These are phyloP conservation scores for Stachybotrys chlorohalonatus DNA, from an alignment of 2,329 filamentous ascomycete species.

Conservation along the genomic window DNA sequence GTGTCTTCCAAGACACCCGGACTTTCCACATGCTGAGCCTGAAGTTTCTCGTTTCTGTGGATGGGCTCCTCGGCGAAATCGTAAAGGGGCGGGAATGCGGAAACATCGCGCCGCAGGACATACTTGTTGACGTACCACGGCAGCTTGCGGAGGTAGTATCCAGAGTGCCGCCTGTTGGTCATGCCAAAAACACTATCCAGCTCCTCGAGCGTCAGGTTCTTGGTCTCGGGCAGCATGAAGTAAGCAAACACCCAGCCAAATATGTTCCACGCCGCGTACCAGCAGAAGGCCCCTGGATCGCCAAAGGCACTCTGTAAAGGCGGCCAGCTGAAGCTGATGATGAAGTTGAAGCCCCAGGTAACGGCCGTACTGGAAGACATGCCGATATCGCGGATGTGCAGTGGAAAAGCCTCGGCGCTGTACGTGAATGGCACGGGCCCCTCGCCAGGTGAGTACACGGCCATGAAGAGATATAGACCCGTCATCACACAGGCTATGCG, in stretches of 20 bases:
- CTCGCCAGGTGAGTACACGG: constrained; percentile 38
- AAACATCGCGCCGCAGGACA: constrained; percentile 15
- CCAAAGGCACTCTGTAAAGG: constrained; percentile 11
- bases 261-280: constrained; percentile 27
- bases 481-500: constrained; percentile 24
- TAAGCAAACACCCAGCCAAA: constrained; percentile 22
- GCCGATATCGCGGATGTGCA: constrained; percentile 45
- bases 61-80: constrained; percentile 11
- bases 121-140: constrained; percentile 23
- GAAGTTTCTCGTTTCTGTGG: not conserved
- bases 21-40: not conserved
- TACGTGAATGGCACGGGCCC: constrained; percentile 53
- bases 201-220: constrained; percentile 23
- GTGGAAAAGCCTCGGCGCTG: constrained; percentile 48
- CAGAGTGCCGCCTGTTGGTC: constrained; percentile 17
- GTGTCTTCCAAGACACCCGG: not conserved
- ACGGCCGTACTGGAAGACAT: constrained; percentile 38
- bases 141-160: constrained; percentile 20
- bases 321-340: constrained; percentile 26
- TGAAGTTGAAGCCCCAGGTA: constrained; percentile 30
- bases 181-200: constrained; percentile 23
- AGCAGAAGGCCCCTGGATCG: constrained; percentile 26
- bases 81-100: constrained; percentile 20
- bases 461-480: constrained; percentile 30
- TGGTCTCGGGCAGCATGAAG: constrained; percentile 25